Base-by-base conservation (phyloP, 352 stramenopile genomes). In the Labyrinthula sp. region DNA sequence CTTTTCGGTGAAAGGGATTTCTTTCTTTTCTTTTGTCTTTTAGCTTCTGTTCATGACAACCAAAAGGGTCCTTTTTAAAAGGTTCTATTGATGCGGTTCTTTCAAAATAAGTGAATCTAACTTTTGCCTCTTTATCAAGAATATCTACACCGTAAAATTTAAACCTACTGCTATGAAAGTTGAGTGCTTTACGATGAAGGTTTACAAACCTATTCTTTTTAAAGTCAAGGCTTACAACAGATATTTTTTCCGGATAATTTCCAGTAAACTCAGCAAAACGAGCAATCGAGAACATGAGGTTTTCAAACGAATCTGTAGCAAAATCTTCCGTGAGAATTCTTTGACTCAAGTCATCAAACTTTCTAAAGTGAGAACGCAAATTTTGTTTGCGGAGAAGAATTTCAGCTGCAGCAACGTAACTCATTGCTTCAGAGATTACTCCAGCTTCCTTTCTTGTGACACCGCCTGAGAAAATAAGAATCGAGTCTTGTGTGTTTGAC, bases 241-340 rank as follows among this genome's bases (percentile, higher is more conserved):
- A 68, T 22, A 84, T 69, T 39, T 67, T 64, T 17, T 45, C 24
- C 2, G 73, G 73, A 47, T 80, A 84, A 2, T 25, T 22, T 17
- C 64, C 67, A 0, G 68, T 78, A n/a, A 81, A 46, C 50, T 82
- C 73, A 6, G 52, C 50, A 46, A 84, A 84, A 14, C 73, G 59
- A 47, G 69, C 79, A 25, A 82, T 72, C 1, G 67, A 72, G 60
- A 81, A 84, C 15, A 82, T 57, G 10, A 84, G 43, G 62, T 84
- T 84, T 57, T 82, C 60, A 56, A 80, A 79, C 21, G 59, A 73
- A 40, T 84, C 73, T 1, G 63, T 71, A 0, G 73, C 72, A 62
- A 71, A 82, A 43, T 82, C 73, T 65, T 84, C 73, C 9, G 71
- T 62, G 3, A 61, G 48, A 2, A 71, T 72, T 17, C 71, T 59